Evolutionary conservation across 768 basidiomycete species (phyloP).

Genomic region (Pulveroboletus sp.): DNA sequence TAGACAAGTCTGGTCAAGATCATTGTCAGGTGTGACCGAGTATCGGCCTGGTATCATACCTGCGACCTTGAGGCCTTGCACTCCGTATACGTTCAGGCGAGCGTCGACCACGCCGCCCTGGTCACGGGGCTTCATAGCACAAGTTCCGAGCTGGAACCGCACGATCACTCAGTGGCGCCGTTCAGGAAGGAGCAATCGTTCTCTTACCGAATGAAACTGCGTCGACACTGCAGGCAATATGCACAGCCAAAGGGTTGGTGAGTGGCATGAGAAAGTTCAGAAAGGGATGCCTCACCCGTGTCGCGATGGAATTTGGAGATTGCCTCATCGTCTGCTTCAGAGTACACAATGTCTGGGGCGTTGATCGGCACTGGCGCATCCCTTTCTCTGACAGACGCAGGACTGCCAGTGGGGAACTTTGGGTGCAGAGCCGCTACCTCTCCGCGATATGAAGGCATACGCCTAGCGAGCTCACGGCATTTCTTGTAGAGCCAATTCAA

Average conservation of each 20-base stretch:
- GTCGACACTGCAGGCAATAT: background rate
- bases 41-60: conserved; percentile 30
- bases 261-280: background rate
- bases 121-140: conserved; percentile 62
- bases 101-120: conserved; percentile 61
- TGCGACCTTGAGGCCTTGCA: conserved; percentile 55
- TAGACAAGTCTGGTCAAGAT: background rate
- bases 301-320: conserved; percentile 27
- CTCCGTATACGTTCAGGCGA: conserved; percentile 59
- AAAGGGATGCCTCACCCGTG: conserved; percentile 3
- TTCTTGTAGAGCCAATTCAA: conserved; percentile 53
- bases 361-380: conserved; percentile 8
- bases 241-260: background rate
- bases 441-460: conserved; percentile 36
- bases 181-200: background rate
- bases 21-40: background rate
- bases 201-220: background rate
- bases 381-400: conserved; percentile 17
- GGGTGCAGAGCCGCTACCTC: conserved; percentile 15
- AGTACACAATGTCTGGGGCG: conserved; percentile 33
- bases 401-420: conserved; percentile 22
- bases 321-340: conserved; percentile 32
- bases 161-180: background rate
- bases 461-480: conserved; percentile 47
- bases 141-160: conserved; percentile 42